phyloP scores from a whole-genome alignment of 768 basidiomycete genomes.

The Mycena vulgaris region DNA sequence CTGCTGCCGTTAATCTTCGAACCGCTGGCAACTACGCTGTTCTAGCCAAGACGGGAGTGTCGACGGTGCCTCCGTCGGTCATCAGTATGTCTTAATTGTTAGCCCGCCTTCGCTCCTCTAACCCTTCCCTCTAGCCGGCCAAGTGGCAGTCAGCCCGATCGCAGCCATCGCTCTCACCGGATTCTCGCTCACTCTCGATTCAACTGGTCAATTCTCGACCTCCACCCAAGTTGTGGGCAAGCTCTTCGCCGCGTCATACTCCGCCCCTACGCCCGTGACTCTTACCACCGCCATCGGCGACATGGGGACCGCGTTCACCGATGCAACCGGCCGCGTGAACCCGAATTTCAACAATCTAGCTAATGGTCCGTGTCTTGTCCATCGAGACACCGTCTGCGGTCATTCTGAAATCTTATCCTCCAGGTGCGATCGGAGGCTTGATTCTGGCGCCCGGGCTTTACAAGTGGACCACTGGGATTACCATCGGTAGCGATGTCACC shows the following conservation, averaged over 20 bases:
- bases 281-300: constrained; percentile 2
- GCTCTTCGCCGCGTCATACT: not conserved
- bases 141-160: not conserved
- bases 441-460: no score
- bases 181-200: not conserved
- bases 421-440: not conserved
- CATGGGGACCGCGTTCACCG: constrained; percentile 3
- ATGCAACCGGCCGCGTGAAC: not conserved
- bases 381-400: not conserved
- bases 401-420: no score
- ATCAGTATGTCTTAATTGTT: not conserved
- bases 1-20: not conserved
- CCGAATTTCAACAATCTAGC: constrained; percentile 8
- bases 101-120: not conserved
- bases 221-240: constrained; percentile 1
- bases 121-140: not conserved
- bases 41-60: not conserved
- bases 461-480: not conserved
- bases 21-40: constrained; percentile 4
- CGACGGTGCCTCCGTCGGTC: not conserved
- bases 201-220: not conserved
- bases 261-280: not conserved
- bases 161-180: not conserved
- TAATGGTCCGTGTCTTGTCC: not conserved
- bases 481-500: not conserved